Conservation (phyloP, 1,284 basidiomycete genomes). For the Sutorius eximius region DNA sequence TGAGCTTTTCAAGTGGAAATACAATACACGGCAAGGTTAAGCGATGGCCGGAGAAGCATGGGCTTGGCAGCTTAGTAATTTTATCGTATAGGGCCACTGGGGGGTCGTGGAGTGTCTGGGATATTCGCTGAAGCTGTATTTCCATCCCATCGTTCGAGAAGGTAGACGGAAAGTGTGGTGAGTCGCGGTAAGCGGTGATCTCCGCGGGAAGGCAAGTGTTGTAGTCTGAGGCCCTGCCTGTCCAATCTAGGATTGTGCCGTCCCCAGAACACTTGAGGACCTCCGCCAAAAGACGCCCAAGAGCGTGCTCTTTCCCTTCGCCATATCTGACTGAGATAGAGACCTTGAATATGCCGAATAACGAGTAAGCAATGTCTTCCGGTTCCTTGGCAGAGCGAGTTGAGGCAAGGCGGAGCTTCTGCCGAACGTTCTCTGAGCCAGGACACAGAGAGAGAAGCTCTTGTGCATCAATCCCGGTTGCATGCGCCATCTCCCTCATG, state of each 20-base stretch:
- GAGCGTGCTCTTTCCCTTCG: constrained; percentile 19
- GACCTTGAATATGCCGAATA: constrained; percentile 25
- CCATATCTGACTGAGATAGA: constrained; percentile 20
- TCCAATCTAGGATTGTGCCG: constrained; percentile 18
- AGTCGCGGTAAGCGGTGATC: constrained; percentile 18
- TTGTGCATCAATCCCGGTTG: constrained; percentile 9
- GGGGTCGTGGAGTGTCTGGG: constrained; percentile 6
- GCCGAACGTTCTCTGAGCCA: constrained; percentile 18
- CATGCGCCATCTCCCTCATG: constrained; percentile 21
- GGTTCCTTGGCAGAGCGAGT: constrained; percentile 15
- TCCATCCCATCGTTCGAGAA: constrained; percentile 15
- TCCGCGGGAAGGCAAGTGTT: constrained; percentile 25
- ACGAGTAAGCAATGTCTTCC: constrained; percentile 24
- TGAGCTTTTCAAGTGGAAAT: constrained; percentile 14
- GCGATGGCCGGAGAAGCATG: constrained; percentile 18
- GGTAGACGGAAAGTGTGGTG: constrained; percentile 7
- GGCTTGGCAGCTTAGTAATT: constrained; percentile 13
- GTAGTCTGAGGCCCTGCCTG: constrained; percentile 21
- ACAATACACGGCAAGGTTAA: constrained; percentile 17
- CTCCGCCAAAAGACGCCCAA: constrained; percentile 22
- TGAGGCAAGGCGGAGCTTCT: constrained; percentile 24
- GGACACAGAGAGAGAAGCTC: constrained; percentile 16
- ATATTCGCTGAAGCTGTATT: background rate
- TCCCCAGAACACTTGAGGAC: constrained; percentile 21
- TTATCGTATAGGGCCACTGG: constrained; percentile 18